Base-by-base conservation (phyloP, 1,139 yeast species). In the Yamadazyma oceani region DNA sequence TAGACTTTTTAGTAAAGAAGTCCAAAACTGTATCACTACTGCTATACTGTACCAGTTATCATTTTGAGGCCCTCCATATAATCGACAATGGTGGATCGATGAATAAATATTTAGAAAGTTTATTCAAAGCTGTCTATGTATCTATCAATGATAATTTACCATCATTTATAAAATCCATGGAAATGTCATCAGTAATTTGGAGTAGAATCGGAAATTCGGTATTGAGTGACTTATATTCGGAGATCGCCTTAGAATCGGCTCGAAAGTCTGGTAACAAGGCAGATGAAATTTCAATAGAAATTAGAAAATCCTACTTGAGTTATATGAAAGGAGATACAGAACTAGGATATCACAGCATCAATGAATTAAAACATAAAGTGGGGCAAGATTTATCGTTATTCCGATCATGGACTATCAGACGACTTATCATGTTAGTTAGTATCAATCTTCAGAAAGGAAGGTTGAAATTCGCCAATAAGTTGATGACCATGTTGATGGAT, bases 1-100 rank as follows among this genome's bases (percentile, higher is more conserved):
- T 85, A 9, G 78, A 77, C 35, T 83, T 82, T 51, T 61, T 86
- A 34, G 77, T 82, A 26, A 64, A 74, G 14, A 79, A 79, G 49
- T 73, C 86, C 0, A 75, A 71, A 42, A 60, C 67, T 28, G 78
- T 77, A 6, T 73, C 81, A 2, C 61, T 75, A 15, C 69, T 61
- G 55, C 60, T 82, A 31, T 79, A 79, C 46, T 71, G 88, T 0
- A 64, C 75, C 51, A 76, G 86, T 22, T 75, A 70, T 50, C 82
- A 79, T 49, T 75, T 76, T 45, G 85, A 82, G 48, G 77, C 82
- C 0, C 55, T 75, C 2, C 79, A 78, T 40, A 51, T 69, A 17
- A 62, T 81, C 58, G 53, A 73, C 31, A 73, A 68, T 42, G 85
- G 85, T 1, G 76, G 69, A 0, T 54, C 75, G 0, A 55, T 80